A percentile compares a stretch with the other conserved stretches of the same genome.
Evolutionary conservation across 2,329 filamentous ascomycete species (phyloP).

Genomic region (Botrytis galanthina): DNA sequence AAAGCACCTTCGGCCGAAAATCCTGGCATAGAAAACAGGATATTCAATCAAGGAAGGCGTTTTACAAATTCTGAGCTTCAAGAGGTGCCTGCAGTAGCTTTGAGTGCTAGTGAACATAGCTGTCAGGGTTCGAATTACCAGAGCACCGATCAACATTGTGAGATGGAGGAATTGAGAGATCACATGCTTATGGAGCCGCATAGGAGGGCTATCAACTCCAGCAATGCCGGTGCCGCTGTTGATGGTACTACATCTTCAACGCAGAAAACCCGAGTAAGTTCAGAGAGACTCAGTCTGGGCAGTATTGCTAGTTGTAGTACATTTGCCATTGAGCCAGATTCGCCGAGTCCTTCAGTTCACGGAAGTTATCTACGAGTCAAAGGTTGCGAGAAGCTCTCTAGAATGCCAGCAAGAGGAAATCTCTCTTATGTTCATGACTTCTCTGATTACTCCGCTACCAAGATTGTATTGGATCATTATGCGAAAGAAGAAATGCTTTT

Average conservation of each 20-base stretch:
- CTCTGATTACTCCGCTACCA: slow-evolving; percentile 30
- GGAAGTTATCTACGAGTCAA: neutral
- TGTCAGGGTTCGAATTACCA: neutral
- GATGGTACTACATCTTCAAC: slow-evolving; percentile 7
- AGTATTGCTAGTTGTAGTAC: slow-evolving; percentile 1
- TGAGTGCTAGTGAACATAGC: neutral
- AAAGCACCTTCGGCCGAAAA: slow-evolving; percentile 13
- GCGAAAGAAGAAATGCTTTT: slow-evolving; percentile 27
- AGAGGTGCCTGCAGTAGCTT: slow-evolving; percentile 7
- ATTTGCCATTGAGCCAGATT: neutral
- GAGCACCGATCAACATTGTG: neutral
- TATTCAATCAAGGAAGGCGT: slow-evolving; percentile 13
- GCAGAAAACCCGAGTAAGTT: neutral
- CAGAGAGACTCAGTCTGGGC: neutral
- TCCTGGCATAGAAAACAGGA: neutral
- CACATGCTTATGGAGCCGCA: neutral
- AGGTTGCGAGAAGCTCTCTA: slow-evolving; percentile 13
- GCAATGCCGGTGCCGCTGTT: neutral
- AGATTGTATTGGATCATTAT: slow-evolving; percentile 31
- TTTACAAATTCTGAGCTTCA: slow-evolving; percentile 4
- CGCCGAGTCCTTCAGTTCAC: neutral
- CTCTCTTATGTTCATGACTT: slow-evolving; percentile 35
- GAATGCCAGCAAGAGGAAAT: slow-evolving; percentile 16
- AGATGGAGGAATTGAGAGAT: slow-evolving; percentile 1
- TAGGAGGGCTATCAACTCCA: neutral